Conservation (phyloP, 768 basidiomycete species). For the Boletus fagicola region DNA sequence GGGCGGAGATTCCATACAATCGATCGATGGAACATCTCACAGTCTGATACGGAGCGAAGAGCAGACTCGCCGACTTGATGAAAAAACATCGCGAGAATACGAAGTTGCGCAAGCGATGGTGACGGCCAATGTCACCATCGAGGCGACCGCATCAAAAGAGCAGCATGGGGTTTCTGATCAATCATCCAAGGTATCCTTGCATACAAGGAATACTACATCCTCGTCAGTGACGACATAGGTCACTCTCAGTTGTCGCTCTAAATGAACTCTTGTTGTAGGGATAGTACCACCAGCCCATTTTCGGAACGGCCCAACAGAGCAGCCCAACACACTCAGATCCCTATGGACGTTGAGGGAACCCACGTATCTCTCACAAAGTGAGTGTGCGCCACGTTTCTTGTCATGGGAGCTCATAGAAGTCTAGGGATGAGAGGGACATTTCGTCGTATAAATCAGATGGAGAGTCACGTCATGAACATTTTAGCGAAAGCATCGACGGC, state of each 20-base stretch:
- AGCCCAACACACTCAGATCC: background rate
- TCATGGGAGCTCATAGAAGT: background rate
- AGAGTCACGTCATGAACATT: background rate
- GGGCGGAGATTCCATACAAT: background rate
- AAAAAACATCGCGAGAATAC: background rate
- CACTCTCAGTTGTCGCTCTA: background rate
- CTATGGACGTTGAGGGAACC: background rate
- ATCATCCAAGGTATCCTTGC: background rate
- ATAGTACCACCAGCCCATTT: background rate
- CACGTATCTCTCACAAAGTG: background rate
- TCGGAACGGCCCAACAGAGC: no score
- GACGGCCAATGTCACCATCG: background rate
- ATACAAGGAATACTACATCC: background rate
- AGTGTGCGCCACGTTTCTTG: background rate
- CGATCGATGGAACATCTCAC: background rate
- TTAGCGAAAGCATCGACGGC: background rate
- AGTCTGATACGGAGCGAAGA: background rate
- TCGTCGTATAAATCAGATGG: background rate
- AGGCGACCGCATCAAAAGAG: background rate
- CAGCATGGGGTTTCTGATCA: background rate
- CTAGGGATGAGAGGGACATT: background rate
- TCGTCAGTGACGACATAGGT: background rate
- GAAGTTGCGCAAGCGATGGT: background rate
- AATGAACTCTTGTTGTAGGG: background rate
- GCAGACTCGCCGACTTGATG: no score